phyloP scores from a whole-genome alignment of 2,329 filamentous ascomycete species.

The Cladobotryum mycophilum region DNA sequence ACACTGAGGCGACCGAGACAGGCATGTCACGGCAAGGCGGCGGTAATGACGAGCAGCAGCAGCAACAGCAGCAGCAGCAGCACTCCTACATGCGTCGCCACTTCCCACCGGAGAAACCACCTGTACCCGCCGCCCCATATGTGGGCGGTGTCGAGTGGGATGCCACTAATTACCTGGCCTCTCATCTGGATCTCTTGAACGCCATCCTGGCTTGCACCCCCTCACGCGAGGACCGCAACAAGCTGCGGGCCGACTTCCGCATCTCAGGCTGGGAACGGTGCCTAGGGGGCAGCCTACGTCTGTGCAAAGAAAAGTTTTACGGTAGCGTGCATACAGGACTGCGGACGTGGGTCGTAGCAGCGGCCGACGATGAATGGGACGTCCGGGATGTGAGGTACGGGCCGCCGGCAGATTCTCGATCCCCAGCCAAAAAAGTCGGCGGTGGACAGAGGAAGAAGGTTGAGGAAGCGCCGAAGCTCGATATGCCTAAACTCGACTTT shows the following conservation, averaged over 20 bases:
- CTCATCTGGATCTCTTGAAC: constrained; percentile 88
- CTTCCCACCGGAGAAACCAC: constrained; percentile 81
- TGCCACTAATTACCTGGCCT: constrained; percentile 91
- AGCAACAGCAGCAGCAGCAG: constrained; percentile 39
- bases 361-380: constrained; percentile 81
- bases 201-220: constrained; percentile 79
- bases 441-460: constrained; percentile 40
- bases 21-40: constrained; percentile 17
- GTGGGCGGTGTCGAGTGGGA: constrained; percentile 98
- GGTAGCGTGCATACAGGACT: constrained; percentile 83
- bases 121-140: constrained; percentile 89
- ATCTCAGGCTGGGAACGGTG: constrained; percentile 88
- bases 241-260: constrained; percentile 67
- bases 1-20: constrained; percentile 14
- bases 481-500: constrained; percentile 53
- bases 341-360: constrained; percentile 84
- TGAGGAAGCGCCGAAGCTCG: constrained; percentile 54
- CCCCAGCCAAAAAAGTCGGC: constrained; percentile 26
- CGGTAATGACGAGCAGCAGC: constrained; percentile 25
- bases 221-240: constrained; percentile 63
- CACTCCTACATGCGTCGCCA: constrained; percentile 61
- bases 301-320: constrained; percentile 98
- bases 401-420: constrained; percentile 34
- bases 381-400: constrained; percentile 74
- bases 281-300: constrained; percentile 75